Percentiles rank a stretch among this genome's conserved stretches.
phyloP scores from a whole-genome alignment of 768 basidiomycete genomes.

The Chlorophyllum brunneum region DNA sequence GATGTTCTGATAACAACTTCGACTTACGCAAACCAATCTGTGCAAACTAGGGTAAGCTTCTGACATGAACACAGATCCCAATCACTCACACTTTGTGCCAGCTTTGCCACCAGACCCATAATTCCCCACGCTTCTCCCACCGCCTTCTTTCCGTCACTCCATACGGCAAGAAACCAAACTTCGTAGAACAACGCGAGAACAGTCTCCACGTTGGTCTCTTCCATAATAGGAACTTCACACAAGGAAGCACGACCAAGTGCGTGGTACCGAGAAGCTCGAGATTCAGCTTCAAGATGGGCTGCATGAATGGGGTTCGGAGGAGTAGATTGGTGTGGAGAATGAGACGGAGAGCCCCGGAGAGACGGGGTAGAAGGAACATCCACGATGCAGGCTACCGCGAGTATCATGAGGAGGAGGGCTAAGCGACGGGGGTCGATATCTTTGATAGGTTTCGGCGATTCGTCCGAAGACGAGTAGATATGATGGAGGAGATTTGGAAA shows the following conservation, averaged over 20 bases:
- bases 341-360: not conserved
- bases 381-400: constrained; percentile 65
- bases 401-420: constrained; percentile 63
- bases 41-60: constrained; percentile 7
- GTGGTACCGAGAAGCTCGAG: constrained; percentile 37
- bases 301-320: constrained; percentile 1
- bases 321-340: not conserved
- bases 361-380: constrained; percentile 35
- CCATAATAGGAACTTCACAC: constrained; percentile 62
- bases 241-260: constrained; percentile 55
- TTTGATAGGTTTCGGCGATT: constrained; percentile 21
- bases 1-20: not conserved
- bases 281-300: constrained; percentile 52
- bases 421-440: constrained; percentile 61
- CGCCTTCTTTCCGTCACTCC: constrained; percentile 67
- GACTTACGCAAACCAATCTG: constrained; percentile 59
- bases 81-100: constrained; percentile 57
- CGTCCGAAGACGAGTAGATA: constrained; percentile 44
- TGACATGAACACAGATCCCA: constrained; percentile 7
- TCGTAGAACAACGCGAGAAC: constrained; percentile 57
- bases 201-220: constrained; percentile 64
- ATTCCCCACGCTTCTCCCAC: constrained; percentile 54
- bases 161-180: constrained; percentile 65
- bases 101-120: constrained; percentile 54
- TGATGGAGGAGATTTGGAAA: constrained; percentile 63